Conservation (phyloP, 768 basidiomycete species). For the Russula vinacea region DNA sequence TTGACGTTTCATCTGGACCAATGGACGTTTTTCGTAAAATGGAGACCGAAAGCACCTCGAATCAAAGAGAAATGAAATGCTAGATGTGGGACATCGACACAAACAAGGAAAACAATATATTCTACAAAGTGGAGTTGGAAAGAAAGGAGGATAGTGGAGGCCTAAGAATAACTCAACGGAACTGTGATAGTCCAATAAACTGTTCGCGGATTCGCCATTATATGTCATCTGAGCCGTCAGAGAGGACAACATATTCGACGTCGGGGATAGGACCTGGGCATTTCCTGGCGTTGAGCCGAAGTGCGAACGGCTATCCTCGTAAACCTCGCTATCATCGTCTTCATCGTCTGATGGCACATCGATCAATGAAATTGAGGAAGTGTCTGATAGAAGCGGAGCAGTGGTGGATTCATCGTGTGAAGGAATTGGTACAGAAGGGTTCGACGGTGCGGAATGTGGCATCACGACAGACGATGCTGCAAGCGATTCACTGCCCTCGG, state of each 20-base stretch:
- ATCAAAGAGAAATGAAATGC: background rate
- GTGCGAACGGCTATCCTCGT: slow-evolving; percentile 54
- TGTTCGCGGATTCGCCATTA: background rate
- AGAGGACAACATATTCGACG: slow-evolving; percentile 68
- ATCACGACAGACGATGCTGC: slow-evolving; percentile 71
- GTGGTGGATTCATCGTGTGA: slow-evolving; percentile 32
- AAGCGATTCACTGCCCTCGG: slow-evolving; percentile 49
- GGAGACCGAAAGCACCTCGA: background rate
- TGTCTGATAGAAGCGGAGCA: slow-evolving; percentile 34
- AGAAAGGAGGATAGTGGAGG: background rate
- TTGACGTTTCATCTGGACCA: slow-evolving; percentile 10
- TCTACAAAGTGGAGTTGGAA: slow-evolving; percentile 12
- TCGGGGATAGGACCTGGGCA: slow-evolving; percentile 29
- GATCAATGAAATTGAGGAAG: slow-evolving; percentile 55
- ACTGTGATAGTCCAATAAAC: background rate
- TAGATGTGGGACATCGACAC: background rate
- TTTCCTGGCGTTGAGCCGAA: slow-evolving; percentile 34
- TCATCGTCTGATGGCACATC: slow-evolving; percentile 53
- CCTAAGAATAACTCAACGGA: background rate
- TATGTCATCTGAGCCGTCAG: slow-evolving; percentile 59
- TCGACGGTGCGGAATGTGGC: slow-evolving; percentile 41
- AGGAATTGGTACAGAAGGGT: slow-evolving; percentile 18
- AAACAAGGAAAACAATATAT: slow-evolving; percentile 9
- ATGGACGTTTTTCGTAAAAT: background rate
- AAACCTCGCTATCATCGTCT: slow-evolving; percentile 52